phyloP scores from a whole-genome alignment of 495 filamentous ascomycete species.

The Ascodesmis nigricans region DNA sequence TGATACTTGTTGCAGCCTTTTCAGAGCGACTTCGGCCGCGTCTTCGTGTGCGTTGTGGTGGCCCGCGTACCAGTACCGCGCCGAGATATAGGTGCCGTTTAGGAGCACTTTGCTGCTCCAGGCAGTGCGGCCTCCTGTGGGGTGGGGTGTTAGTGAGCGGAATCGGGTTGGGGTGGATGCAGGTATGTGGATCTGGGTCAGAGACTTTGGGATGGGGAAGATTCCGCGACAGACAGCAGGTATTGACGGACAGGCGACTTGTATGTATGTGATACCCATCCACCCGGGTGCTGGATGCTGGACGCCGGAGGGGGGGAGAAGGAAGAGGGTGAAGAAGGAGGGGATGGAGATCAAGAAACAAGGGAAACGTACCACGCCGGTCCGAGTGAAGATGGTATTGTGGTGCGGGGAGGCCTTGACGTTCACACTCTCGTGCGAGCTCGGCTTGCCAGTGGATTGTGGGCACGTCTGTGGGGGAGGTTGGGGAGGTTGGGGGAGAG shows the following conservation, averaged over 20 bases:
- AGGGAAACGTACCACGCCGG: slow-evolving; percentile 3
- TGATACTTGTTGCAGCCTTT: too few species aligned
- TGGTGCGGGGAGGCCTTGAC: background rate
- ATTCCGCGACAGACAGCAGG: too few species aligned
- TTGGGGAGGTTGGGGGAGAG: too few species aligned
- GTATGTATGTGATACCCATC: too few species aligned
- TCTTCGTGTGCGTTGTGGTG: slow-evolving; percentile 3
- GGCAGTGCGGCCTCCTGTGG: slow-evolving; percentile 4
- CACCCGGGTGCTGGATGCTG: too few species aligned
- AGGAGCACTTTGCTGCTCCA: slow-evolving; percentile 1
- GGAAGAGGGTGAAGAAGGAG: background rate
- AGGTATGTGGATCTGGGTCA: background rate
- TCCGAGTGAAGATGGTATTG: slow-evolving; percentile 1
- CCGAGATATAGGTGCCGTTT: background rate
- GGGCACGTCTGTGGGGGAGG: too few species aligned
- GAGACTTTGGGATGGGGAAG: too few species aligned
- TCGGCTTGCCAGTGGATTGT: too few species aligned
- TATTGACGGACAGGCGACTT: too few species aligned
- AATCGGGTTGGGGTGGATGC: background rate
- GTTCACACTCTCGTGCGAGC: background rate
- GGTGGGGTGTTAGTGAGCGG: background rate
- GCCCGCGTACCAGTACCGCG: slow-evolving; percentile 3
- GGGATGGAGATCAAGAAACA: background rate
- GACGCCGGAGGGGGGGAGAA: too few species aligned
- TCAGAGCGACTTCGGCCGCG: slow-evolving; percentile 5